A percentile compares a stretch with the other conserved stretches of the same genome.
phyloP scores from a whole-genome alignment of 2,329 filamentous ascomycete genomes.

The Ceratocystis harringtonii region DNA sequence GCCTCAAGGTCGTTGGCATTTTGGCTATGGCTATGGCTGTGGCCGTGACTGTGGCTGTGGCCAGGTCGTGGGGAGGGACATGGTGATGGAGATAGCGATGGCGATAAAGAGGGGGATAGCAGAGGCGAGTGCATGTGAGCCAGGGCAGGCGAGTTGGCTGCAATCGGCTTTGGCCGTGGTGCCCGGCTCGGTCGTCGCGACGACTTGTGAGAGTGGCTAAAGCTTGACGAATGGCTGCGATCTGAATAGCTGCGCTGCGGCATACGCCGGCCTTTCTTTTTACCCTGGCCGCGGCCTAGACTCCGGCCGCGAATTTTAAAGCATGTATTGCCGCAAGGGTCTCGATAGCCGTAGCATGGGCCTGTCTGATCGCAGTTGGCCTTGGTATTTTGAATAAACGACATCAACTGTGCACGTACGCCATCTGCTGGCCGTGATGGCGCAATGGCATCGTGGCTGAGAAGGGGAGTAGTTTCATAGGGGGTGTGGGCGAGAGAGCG shows the following conservation, averaged over 20 bases:
- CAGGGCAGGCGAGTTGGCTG: neutral
- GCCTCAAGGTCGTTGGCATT: constrained; percentile 27
- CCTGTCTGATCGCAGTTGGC: constrained; percentile 45
- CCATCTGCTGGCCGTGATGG: constrained; percentile 25
- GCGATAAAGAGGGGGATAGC: neutral
- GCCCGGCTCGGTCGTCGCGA: neutral
- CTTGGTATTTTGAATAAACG: constrained; percentile 51
- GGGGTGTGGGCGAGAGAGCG: neutral
- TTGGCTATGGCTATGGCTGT: constrained; percentile 19
- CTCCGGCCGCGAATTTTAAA: constrained; percentile 34
- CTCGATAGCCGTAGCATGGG: constrained; percentile 48
- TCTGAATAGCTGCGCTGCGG: neutral
- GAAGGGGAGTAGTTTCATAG: constrained; percentile 4
- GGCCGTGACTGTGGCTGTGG: constrained; percentile 6
- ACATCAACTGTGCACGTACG: constrained; percentile 43
- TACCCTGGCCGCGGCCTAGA: neutral
- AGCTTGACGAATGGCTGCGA: neutral
- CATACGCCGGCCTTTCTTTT: neutral
- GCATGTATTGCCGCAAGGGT: constrained; percentile 51
- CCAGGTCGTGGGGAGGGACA: constrained; percentile 6
- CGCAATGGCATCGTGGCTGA: constrained; percentile 30
- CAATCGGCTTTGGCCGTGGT: neutral
- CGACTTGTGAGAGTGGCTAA: neutral
- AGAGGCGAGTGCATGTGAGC: neutral
- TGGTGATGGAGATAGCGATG: neutral